phyloP scores from a whole-genome alignment of 169 alveolate genomes.

The Eimeria zaria region DNA sequence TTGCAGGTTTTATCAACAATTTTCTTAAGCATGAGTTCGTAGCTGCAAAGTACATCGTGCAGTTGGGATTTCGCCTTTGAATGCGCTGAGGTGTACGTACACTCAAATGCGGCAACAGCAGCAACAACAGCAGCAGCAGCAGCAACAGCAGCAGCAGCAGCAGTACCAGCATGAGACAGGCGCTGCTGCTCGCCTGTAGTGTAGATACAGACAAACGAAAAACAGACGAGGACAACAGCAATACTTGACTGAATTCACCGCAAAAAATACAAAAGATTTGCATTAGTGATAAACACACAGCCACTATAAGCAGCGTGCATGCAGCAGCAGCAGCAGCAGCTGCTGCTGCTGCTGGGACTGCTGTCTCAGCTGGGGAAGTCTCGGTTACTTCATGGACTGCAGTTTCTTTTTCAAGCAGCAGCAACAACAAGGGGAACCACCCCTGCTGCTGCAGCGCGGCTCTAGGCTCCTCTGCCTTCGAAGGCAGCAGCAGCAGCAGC shows the following conservation, averaged over 20 bases:
- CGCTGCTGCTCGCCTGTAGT: neutral
- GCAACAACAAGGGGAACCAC: neutral
- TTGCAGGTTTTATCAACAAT: neutral
- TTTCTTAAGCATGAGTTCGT: neutral
- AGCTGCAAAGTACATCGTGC: neutral
- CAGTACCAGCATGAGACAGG: neutral
- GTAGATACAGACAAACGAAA: neutral
- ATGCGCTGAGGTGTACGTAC: neutral
- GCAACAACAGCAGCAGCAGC: neutral
- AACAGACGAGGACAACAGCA: neutral
- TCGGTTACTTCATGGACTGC: neutral
- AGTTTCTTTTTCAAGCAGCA: neutral
- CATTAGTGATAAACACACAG: neutral
- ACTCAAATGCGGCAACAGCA: neutral
- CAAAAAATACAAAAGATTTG: neutral
- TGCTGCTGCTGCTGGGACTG: neutral
- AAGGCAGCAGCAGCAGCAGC: constrained; percentile 44
- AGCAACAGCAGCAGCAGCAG: constrained; percentile 5
- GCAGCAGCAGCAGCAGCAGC: constrained; percentile 67
- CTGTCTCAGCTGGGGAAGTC: neutral
- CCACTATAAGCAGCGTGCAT: neutral
- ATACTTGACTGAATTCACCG: neutral
- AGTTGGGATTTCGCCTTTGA: neutral
- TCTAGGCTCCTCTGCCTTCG: constrained; percentile 8
- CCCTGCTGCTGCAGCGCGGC: constrained; percentile 40